Evolutionary conservation across 2,329 filamentous ascomycete genomes (phyloP).

Genomic region (Cordyceps farinosa): DNA sequence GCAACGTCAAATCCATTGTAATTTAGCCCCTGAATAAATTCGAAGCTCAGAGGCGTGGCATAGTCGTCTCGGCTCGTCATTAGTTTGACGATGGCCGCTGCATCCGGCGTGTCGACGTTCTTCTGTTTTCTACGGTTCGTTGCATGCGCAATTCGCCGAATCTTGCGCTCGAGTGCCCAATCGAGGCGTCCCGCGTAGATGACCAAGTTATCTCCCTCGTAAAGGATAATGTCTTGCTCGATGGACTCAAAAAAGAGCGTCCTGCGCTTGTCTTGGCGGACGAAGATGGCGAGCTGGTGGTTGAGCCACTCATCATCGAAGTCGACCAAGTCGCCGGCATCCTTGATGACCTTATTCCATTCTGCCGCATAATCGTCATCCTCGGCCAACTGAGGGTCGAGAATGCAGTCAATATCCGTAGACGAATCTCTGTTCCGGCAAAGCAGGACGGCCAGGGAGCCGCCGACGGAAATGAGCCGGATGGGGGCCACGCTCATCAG

Average conservation of each 20-base stretch:
- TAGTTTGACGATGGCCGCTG: conserved; percentile 20
- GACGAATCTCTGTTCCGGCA: conserved; percentile 23
- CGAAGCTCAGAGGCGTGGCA: conserved; percentile 18
- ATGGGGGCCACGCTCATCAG: conserved; percentile 28
- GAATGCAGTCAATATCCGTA: conserved; percentile 26
- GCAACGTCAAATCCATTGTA: conserved; percentile 20
- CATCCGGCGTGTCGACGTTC: conserved; percentile 20
- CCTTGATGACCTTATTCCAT: conserved; percentile 19
- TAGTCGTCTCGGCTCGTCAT: conserved; percentile 10
- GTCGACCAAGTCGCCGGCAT: conserved; percentile 14
- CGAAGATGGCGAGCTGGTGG: conserved; percentile 24
- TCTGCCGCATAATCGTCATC: conserved; percentile 22
- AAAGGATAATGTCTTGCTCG: conserved; percentile 24
- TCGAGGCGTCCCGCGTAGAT: conserved; percentile 26
- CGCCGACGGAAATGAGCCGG: conserved; percentile 26
- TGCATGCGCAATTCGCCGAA: conserved; percentile 24
- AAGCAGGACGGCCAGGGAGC: conserved; percentile 25
- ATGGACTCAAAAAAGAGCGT: conserved; percentile 26
- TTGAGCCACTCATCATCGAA: conserved; percentile 25
- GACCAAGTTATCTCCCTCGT: conserved; percentile 23
- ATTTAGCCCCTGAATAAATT: conserved; percentile 20
- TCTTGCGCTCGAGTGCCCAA: conserved; percentile 27
- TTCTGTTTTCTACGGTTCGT: conserved; percentile 1
- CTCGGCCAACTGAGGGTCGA: conserved; percentile 27
- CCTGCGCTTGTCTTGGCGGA: conserved; percentile 20